Percentiles rank a stretch among this genome's conserved stretches.
Conservation (phyloP, 139 green algal species). For the Tetradesmus obliquus region DNA sequence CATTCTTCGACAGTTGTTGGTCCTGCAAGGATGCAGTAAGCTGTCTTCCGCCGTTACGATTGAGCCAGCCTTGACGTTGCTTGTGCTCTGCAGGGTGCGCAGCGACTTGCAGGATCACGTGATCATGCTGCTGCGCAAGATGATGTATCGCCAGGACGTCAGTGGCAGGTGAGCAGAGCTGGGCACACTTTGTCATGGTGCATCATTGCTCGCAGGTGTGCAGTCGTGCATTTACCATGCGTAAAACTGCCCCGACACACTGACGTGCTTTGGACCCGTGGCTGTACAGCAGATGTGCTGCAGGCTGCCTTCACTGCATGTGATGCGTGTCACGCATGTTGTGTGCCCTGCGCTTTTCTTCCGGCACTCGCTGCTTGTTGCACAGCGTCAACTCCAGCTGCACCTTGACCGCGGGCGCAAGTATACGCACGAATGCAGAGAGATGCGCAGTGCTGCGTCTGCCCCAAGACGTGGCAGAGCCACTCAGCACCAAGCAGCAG, state of each 20-base stretch:
- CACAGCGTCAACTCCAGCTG: not conserved
- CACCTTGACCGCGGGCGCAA: not conserved
- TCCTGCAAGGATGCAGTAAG: too few relatives aligned
- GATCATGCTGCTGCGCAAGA: slow-evolving; percentile 58
- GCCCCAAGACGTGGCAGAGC: not conserved
- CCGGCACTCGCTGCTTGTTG: too few relatives aligned
- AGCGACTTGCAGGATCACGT: slow-evolving; percentile 51
- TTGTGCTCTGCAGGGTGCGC: slow-evolving; percentile 22
- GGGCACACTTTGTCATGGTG: not conserved
- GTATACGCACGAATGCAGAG: not conserved
- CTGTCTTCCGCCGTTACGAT: too few relatives aligned
- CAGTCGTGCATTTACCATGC: too few relatives aligned
- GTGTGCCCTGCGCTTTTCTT: too few relatives aligned
- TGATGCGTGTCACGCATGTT: too few relatives aligned
- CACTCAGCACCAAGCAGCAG: not conserved
- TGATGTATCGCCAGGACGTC: slow-evolving; percentile 56
- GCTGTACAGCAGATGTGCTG: not conserved
- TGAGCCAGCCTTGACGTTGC: too few relatives aligned
- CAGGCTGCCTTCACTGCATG: not conserved
- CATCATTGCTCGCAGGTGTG: not conserved
- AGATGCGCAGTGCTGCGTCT: not conserved
- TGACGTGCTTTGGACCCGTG: not conserved
- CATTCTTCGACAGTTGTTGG: too few relatives aligned
- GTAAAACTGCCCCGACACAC: not conserved
- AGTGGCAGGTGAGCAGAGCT: slow-evolving; percentile 38